Percentiles rank a stretch among this genome's conserved stretches.
Evolutionary conservation across 768 basidiomycete genomes (phyloP).

Genomic region (Lentinula sp.): DNA sequence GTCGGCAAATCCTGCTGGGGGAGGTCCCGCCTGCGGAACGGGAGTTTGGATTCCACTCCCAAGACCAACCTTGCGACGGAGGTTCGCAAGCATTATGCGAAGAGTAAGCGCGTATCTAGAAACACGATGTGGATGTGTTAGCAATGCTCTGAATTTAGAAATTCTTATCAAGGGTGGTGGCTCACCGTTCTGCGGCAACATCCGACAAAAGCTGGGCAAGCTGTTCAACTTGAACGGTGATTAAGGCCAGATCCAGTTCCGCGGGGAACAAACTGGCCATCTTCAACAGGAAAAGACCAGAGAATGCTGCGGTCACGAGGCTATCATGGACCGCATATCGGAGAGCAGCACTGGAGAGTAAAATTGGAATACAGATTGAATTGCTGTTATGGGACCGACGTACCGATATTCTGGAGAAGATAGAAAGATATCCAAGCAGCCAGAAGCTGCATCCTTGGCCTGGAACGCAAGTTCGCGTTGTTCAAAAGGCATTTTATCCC

Average conservation of each 20-base stretch:
- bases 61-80: slow-evolving; percentile 82
- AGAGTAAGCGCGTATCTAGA: slow-evolving; percentile 81
- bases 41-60: slow-evolving; percentile 41
- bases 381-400: slow-evolving; percentile 12
- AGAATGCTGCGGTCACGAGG: slow-evolving; percentile 87
- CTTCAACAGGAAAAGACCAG: slow-evolving; percentile 86
- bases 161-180: not conserved
- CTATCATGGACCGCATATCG: slow-evolving; percentile 92
- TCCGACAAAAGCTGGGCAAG: slow-evolving; percentile 86
- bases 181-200: slow-evolving; percentile 84
- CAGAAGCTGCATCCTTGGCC: slow-evolving; percentile 87
- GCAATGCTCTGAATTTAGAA: not conserved
- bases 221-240: slow-evolving; percentile 84
- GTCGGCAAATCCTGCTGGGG: slow-evolving; percentile 46
- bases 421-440: slow-evolving; percentile 80
- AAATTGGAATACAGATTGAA: slow-evolving; percentile 1
- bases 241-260: slow-evolving; percentile 71
- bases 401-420: slow-evolving; percentile 77
- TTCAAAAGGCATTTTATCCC: slow-evolving; percentile 96
- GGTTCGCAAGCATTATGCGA: slow-evolving; percentile 89
- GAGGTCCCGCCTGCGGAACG: slow-evolving; percentile 44
- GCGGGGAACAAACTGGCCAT: slow-evolving; percentile 91
- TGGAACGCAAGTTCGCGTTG: slow-evolving; percentile 94
- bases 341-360: slow-evolving; percentile 61
- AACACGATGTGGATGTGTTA: not conserved